Base-by-base conservation (phyloP, 2,329 filamentous ascomycete species). In the Penicillium verrucosum region DNA sequence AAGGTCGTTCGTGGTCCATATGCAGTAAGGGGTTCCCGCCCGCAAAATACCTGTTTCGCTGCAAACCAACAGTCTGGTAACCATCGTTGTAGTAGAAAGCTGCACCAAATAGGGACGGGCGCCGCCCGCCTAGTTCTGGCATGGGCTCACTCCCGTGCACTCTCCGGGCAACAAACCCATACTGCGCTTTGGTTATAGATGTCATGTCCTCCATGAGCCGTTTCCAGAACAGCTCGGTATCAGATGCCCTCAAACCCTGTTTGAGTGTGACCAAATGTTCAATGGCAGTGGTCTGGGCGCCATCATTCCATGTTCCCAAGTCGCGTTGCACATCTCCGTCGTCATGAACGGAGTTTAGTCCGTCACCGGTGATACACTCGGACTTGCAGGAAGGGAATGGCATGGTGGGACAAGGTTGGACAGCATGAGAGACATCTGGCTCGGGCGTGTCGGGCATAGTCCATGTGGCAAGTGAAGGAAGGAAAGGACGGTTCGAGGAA, bases 1-100 rank as follows among this genome's bases (percentile, higher is more conserved):
- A 87, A 49, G 88, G 83, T 69, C 89, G 88, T 74, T 89, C 86
- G 68, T 89, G 83, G 62, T 83, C 84, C 86, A 89, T 89, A 68
- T 87, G 82, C 36, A 82, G 81, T 70, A 86, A 87, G 5, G 86
- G 86, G 60, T 85, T 84, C 25, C 80, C 83, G 63, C 85, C 87
- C 37, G 85, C 82, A 63, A 85, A 81, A 70, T 87, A 88, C 61
- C 84, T 83, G 73, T 88, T 81, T 59, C 81, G 80, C 63, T 84
- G 75, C 49, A 85, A 78, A 25, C 80, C 75, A 59, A 80, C 78
- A 50, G 74, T 75, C 53, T 79, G 78, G 48, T 78, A 76, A 29
- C 82, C 85, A 63, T 86, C 82, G 65, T 86, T 84, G 73, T 86
- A 82, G 68, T 89, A 88, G 61, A 88, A 84, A 14, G 83, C 86